Evolutionary conservation across 306 rosid species (phyloP), one percentile per base, ranked within the genome.

Genomic region (Betula pendula): DNA sequence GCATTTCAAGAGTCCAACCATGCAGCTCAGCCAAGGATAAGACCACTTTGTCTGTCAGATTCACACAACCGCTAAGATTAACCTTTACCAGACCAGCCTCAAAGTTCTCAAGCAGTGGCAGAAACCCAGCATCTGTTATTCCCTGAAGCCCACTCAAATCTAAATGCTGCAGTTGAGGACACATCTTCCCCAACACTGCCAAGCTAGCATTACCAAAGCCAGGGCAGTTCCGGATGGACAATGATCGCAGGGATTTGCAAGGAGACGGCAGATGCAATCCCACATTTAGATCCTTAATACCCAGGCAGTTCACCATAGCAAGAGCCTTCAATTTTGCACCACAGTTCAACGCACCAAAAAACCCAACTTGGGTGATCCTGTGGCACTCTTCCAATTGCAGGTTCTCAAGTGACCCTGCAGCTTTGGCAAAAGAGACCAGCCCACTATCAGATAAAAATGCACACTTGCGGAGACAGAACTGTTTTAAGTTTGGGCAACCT

Each of bases 311-410:
- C 13, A 81, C 82, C 62, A 96, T 56, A 62, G 88, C 79, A 74
- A 96, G 79, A 80, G 79, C 85, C 89, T 90, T 91, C 96, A 96
- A 77, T 78, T 82, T 91, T 20, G 89, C 60, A 75, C 93, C 79
- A 81, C 94, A 85, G 82, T 84, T 90, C 17, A 96, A 87, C 76
- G 77, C 24, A 25, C 97, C 93, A 62, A 93, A 84, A 80, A 90
- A 63, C 77, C 98, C 99, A 72, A 79, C 62, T 75, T 91, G 98
- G 87, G 97, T 87, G 80, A 96, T 79, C 82, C 94, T 86, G 88
- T 91, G 97, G 87, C 99, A 96, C 89, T 93, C 97, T 81, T 88
- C 97, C 82, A 93, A 85, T 68, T 88, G 89, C 59, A 96, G 86
- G 88, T 84, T 93, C 89, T 87, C 93, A 53, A 96, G 86, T 47